Evolutionary conservation across 257 asterid species (phyloP).

Genomic region (Cinchona pubescens): DNA sequence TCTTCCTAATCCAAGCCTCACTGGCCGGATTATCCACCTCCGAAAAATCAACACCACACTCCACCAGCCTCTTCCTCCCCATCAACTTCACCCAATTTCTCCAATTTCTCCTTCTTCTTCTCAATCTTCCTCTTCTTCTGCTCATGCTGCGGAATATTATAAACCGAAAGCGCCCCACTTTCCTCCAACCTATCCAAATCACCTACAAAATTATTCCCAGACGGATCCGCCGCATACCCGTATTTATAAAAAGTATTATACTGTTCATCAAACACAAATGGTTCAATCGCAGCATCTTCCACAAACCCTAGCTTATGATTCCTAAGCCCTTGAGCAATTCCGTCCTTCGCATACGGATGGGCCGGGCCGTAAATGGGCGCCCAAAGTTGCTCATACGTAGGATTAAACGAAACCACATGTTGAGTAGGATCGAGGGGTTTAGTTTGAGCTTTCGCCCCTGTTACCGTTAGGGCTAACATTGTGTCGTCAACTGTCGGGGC

Average conservation of each 20-base stretch:
- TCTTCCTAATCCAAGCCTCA: constrained; percentile 84
- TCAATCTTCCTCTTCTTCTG: constrained; percentile 81
- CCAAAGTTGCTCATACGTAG: constrained; percentile 95
- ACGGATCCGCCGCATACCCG: constrained; percentile 96
- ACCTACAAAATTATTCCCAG: constrained; percentile 67
- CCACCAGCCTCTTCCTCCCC: constrained; percentile 26
- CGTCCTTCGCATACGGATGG: constrained; percentile 94
- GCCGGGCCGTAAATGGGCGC: constrained; percentile 91
- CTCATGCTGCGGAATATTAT: constrained; percentile 75
- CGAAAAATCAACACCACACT: constrained; percentile 26
- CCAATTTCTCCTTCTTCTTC: constrained; percentile 74
- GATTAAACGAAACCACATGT: constrained; percentile 82
- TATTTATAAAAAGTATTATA: constrained; percentile 83
- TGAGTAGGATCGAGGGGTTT: constrained; percentile 90
- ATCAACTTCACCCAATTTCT: constrained; percentile 37
- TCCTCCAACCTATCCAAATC: constrained; percentile 60
- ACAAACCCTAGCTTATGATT: constrained; percentile 96
- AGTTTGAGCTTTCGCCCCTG: constrained; percentile 52
- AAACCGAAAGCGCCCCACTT: constrained; percentile 65
- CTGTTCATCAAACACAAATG: constrained; percentile 94
- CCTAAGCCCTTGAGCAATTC: constrained; percentile 93
- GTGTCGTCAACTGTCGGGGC: constrained; percentile 94
- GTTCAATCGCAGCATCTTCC: constrained; percentile 68
- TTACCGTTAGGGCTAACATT: constrained; percentile 76
- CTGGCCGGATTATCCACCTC: constrained; percentile 76